These are phyloP conservation scores for Apiospora hydei DNA, from an alignment of 2,329 filamentous ascomycete species.

Conservation along the genomic window DNA sequence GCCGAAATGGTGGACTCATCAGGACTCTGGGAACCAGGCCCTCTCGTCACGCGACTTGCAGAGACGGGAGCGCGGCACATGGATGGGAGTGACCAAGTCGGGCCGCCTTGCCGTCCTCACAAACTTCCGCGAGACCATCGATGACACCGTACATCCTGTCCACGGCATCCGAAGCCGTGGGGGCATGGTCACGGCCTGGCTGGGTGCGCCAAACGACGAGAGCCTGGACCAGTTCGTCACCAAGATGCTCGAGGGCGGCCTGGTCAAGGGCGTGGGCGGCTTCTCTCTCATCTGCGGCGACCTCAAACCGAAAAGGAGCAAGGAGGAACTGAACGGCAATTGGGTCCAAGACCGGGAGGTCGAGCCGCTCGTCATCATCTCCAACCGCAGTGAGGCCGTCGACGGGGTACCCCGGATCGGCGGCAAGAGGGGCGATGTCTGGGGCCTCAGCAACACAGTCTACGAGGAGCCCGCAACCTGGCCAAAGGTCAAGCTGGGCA, in stretches of 20 bases:
- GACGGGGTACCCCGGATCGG: constrained; percentile 66
- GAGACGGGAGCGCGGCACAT: constrained; percentile 68
- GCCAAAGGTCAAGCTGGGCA: constrained; percentile 67
- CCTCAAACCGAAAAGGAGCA: constrained; percentile 47
- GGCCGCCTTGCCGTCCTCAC: constrained; percentile 71
- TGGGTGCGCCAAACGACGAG: constrained; percentile 57
- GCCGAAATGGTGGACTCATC: constrained; percentile 68
- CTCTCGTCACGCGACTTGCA: constrained; percentile 69
- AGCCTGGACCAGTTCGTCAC: constrained; percentile 58
- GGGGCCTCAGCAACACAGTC: constrained; percentile 69
- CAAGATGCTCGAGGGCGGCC: constrained; percentile 57
- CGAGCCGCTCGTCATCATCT: constrained; percentile 66
- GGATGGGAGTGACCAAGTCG: constrained; percentile 67
- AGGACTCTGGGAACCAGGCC: constrained; percentile 51
- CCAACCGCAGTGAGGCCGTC: constrained; percentile 62
- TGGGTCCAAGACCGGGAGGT: constrained; percentile 36
- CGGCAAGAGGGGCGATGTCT: constrained; percentile 57
- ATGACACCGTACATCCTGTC: constrained; percentile 60
- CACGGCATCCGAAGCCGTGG: constrained; percentile 65
- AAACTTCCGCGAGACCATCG: constrained; percentile 67
- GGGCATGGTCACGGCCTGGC: constrained; percentile 69
- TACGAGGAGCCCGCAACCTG: constrained; percentile 62
- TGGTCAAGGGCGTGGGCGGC: constrained; percentile 68
- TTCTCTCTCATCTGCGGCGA: constrained; percentile 73
- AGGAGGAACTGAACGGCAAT: constrained; percentile 28